Percentiles rank a stretch among this genome's conserved stretches.
These are phyloP conservation scores for Coemansia sp. DNA, from an alignment of 192 early-diverging fungal species.

Conservation along the genomic window DNA sequence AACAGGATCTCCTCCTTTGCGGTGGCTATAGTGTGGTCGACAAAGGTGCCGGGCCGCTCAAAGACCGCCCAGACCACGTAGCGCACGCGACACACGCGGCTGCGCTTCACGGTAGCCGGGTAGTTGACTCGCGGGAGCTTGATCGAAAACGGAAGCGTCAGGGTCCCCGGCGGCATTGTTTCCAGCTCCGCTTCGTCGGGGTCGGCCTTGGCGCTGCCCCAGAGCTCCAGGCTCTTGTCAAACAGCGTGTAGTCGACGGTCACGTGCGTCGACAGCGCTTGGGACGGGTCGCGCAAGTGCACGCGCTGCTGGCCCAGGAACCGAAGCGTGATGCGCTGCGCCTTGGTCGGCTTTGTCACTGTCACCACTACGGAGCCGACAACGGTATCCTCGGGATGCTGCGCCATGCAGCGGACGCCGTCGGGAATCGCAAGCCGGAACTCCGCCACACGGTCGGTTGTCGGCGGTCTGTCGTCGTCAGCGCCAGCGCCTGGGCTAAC, in stretches of 20 bases:
- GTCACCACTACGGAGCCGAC: constrained; percentile 41
- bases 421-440: constrained; percentile 42
- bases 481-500: neutral
- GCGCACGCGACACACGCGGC: constrained; percentile 30
- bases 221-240: constrained; percentile 31
- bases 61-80: constrained; percentile 38
- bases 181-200: neutral
- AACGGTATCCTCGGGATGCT: constrained; percentile 30
- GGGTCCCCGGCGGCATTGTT: constrained; percentile 32
- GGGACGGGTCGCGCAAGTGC: constrained; percentile 19
- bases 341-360: constrained; percentile 42
- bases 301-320: constrained; percentile 42
- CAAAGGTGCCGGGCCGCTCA: constrained; percentile 35
- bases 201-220: constrained; percentile 15
- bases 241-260: constrained; percentile 31
- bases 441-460: constrained; percentile 40
- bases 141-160: constrained; percentile 39
- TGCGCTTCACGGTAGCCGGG: constrained; percentile 31
- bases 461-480: constrained; percentile 33
- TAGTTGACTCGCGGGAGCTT: constrained; percentile 36
- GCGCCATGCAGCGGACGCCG: constrained; percentile 42
- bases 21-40: constrained; percentile 19
- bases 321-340: constrained; percentile 22
- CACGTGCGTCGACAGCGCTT: constrained; percentile 1
- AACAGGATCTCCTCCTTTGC: constrained; percentile 29